Percentiles rank a stretch among this genome's conserved stretches.
phyloP scores from a whole-genome alignment of 139 green algal species.

The Micractinium sp. region DNA sequence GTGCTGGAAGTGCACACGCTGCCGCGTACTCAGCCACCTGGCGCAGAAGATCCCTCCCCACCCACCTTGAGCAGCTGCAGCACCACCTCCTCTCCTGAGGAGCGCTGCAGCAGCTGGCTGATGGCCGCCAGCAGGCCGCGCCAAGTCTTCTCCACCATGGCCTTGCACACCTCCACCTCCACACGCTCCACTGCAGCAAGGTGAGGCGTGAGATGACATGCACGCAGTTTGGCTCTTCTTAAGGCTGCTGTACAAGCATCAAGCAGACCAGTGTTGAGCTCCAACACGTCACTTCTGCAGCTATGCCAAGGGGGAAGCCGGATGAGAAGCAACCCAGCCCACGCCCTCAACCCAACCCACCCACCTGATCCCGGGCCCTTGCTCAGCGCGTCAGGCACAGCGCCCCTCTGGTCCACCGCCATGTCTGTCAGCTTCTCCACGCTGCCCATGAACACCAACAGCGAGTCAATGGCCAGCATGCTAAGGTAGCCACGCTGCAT shows the following conservation, averaged over 20 bases:
- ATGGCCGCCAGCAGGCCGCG: slow-evolving; percentile 56
- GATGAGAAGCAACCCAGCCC: neutral
- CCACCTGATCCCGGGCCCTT: neutral
- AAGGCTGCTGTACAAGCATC: no score
- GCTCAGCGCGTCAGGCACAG: neutral
- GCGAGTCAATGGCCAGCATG: slow-evolving; percentile 67
- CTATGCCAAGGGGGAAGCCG: neutral
- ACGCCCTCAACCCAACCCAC: neutral
- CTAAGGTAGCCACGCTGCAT: slow-evolving; percentile 54
- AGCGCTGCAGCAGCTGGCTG: slow-evolving; percentile 56
- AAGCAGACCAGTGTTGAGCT: no score
- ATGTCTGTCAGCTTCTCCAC: slow-evolving; percentile 69
- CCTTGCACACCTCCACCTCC: slow-evolving; percentile 14
- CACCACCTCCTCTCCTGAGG: slow-evolving; percentile 46
- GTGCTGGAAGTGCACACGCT: no score
- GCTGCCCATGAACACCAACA: slow-evolving; percentile 62
- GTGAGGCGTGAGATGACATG: no score
- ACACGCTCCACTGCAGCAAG: slow-evolving; percentile 3
- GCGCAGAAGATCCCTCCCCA: neutral
- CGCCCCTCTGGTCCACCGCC: slow-evolving; percentile 37
- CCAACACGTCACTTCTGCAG: neutral
- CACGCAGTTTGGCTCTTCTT: neutral
- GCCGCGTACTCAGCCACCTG: no score
- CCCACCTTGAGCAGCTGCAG: slow-evolving; percentile 57
- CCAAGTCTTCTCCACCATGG: slow-evolving; percentile 55